A percentile compares a stretch with the other conserved stretches of the same genome.
phyloP scores from a whole-genome alignment of 345 rosid species.

The Sonneratia alba region DNA sequence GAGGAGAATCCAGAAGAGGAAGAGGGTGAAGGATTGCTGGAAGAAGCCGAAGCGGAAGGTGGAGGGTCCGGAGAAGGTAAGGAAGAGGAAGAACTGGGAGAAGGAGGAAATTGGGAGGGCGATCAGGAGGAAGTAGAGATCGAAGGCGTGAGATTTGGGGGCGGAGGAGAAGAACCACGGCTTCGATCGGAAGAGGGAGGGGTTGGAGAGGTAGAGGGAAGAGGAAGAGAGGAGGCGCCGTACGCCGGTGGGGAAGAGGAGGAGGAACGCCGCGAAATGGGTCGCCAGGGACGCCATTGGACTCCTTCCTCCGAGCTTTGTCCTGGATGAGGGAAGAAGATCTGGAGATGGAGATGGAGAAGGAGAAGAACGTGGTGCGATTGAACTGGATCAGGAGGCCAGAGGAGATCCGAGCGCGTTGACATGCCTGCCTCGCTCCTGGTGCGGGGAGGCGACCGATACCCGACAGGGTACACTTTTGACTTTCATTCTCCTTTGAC shows the following conservation, averaged over 20 bases:
- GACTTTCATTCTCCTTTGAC: no score
- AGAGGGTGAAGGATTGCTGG: constrained; percentile 29
- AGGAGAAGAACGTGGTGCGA: background rate
- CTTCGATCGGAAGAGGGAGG: constrained; percentile 44
- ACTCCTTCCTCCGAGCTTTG: background rate
- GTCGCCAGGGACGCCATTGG: constrained; percentile 38
- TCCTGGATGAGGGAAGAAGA: background rate
- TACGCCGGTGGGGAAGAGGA: constrained; percentile 41
- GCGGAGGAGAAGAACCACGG: constrained; percentile 39
- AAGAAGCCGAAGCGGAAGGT: constrained; percentile 29
- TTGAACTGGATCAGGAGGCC: background rate
- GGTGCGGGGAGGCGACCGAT: no score
- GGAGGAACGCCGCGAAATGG: constrained; percentile 31
- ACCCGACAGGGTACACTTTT: no score
- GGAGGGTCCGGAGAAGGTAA: constrained; percentile 32
- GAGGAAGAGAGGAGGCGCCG: constrained; percentile 44
- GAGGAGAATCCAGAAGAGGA: constrained; percentile 35
- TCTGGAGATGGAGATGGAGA: background rate
- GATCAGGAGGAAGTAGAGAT: constrained; percentile 35
- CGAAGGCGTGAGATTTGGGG: constrained; percentile 36
- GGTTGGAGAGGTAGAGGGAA: constrained; percentile 42
- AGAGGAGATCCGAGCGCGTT: background rate
- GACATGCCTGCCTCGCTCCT: no score
- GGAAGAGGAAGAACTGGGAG: constrained; percentile 35
- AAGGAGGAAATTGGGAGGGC: constrained; percentile 49